A percentile compares a stretch with the other conserved stretches of the same genome.
phyloP scores from a whole-genome alignment of 352 stramenopile genomes.

The Sclerospora graminicola region DNA sequence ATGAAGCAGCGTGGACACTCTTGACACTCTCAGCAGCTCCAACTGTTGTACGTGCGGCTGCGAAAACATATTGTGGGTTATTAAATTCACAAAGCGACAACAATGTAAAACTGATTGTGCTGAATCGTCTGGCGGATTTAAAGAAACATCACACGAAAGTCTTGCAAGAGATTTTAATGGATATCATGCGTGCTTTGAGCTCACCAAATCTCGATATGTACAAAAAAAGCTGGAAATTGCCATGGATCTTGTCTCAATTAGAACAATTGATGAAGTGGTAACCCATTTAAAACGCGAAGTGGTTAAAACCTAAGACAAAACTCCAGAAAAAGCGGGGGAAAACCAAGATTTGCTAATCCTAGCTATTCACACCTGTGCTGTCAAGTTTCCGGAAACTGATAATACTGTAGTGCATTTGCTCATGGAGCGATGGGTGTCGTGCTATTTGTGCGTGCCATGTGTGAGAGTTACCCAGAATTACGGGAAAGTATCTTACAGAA shows the following conservation, averaged over 20 bases:
- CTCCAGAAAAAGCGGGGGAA: slow-evolving; percentile 91
- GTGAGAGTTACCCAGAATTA: too few relatives aligned
- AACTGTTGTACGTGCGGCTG: slow-evolving; percentile 95
- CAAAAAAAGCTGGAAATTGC: slow-evolving; percentile 96
- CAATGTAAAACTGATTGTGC: slow-evolving; percentile 99
- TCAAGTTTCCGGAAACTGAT: too few relatives aligned
- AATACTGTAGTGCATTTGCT: slow-evolving; percentile 96
- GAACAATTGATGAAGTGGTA: slow-evolving; percentile 98
- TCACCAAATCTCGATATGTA: slow-evolving; percentile 98
- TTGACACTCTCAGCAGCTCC: slow-evolving; percentile 96
- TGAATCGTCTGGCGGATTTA: slow-evolving; percentile 96
- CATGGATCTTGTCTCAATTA: slow-evolving; percentile 91
- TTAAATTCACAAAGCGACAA: slow-evolving; percentile 99
- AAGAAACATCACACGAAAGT: slow-evolving; percentile 96
- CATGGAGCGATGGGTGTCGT: slow-evolving; percentile 99
- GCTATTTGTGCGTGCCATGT: slow-evolving; percentile 97
- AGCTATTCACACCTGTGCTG: slow-evolving; percentile 97
- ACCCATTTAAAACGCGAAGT: slow-evolving; percentile 85
- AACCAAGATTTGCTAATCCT: slow-evolving; percentile 98
- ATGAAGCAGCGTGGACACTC: slow-evolving; percentile 98
- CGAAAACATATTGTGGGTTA: slow-evolving; percentile 96
- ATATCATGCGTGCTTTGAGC: slow-evolving; percentile 91
- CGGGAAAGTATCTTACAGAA: too few relatives aligned
- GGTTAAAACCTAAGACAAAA: slow-evolving; percentile 84
- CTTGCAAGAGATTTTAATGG: slow-evolving; percentile 96